Evolutionary conservation across 2,329 filamentous ascomycete species (phyloP).

Genomic region (Nemania abortiva): DNA sequence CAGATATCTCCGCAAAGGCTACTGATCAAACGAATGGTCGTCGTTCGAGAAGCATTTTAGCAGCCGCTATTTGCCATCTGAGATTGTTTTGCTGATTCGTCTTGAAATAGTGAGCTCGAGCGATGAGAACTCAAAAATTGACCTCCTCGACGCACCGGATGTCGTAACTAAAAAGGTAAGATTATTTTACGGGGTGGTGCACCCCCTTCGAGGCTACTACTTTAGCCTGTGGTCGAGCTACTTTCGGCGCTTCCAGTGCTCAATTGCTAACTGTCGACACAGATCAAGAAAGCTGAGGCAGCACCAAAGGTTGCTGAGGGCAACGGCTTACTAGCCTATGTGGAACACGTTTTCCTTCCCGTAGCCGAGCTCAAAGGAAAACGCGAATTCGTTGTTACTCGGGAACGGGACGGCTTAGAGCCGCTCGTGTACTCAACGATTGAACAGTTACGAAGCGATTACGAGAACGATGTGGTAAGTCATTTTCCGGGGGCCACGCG

Average conservation of each 20-base stretch:
- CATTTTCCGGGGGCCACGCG: neutral
- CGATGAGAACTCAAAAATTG: slow-evolving; percentile 76
- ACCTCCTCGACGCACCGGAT: slow-evolving; percentile 85
- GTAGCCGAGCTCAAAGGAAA: slow-evolving; percentile 73
- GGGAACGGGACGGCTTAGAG: slow-evolving; percentile 73
- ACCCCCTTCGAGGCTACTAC: neutral
- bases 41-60: neutral
- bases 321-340: slow-evolving; percentile 88
- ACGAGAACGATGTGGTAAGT: slow-evolving; percentile 79
- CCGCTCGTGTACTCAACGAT: slow-evolving; percentile 84
- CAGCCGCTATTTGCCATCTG: neutral
- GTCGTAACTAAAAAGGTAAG: slow-evolving; percentile 76
- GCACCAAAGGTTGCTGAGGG: slow-evolving; percentile 81
- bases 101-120: slow-evolving; percentile 71
- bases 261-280: slow-evolving; percentile 13
- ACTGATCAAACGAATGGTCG: neutral
- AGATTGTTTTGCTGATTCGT: slow-evolving; percentile 4
- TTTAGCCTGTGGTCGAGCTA: no score
- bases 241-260: neutral
- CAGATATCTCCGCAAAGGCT: no score
- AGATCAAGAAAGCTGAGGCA: slow-evolving; percentile 83
- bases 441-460: slow-evolving; percentile 81
- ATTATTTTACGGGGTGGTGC: neutral
- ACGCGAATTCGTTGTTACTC: slow-evolving; percentile 75
- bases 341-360: slow-evolving; percentile 88